These are phyloP conservation scores for Tardiomyces digboiensis DNA, from an alignment of 1,139 yeast species.

Conservation along the genomic window DNA sequence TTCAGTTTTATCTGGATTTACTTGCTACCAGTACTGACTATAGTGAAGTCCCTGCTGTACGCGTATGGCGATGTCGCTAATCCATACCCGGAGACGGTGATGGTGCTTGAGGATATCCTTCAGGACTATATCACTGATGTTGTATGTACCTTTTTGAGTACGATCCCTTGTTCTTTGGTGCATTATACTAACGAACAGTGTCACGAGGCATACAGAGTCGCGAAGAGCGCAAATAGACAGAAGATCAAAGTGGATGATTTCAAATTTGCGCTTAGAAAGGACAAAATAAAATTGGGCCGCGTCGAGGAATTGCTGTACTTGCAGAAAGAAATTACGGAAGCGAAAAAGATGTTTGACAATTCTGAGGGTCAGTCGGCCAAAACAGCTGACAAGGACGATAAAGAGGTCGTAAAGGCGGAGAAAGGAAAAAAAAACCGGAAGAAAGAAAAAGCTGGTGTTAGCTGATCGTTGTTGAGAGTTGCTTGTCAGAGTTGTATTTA, in stretches of 20 bases:
- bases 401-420: constrained; percentile 10
- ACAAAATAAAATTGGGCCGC: constrained; percentile 76
- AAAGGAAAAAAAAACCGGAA: constrained; percentile 5
- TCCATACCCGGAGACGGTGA: constrained; percentile 69
- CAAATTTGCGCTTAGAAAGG: constrained; percentile 75
- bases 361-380: constrained; percentile 40
- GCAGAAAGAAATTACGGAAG: constrained; percentile 68
- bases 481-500: background rate
- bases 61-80: constrained; percentile 83
- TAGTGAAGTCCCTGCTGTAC: constrained; percentile 52
- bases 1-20: constrained; percentile 5
- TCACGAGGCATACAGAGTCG: constrained; percentile 46
- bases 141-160: too few species aligned
- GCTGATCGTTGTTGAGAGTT: too few species aligned
- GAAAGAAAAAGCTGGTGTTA: background rate
- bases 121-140: constrained; percentile 67
- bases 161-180: too few species aligned
- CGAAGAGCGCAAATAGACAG: constrained; percentile 46
- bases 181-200: too few species aligned
- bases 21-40: background rate
- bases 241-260: constrained; percentile 84
- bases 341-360: constrained; percentile 74
- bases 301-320: constrained; percentile 69
- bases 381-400: constrained; percentile 9
- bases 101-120: constrained; percentile 75